Conservation (phyloP, 208 protist species). For the Leishmania guyanensis region DNA sequence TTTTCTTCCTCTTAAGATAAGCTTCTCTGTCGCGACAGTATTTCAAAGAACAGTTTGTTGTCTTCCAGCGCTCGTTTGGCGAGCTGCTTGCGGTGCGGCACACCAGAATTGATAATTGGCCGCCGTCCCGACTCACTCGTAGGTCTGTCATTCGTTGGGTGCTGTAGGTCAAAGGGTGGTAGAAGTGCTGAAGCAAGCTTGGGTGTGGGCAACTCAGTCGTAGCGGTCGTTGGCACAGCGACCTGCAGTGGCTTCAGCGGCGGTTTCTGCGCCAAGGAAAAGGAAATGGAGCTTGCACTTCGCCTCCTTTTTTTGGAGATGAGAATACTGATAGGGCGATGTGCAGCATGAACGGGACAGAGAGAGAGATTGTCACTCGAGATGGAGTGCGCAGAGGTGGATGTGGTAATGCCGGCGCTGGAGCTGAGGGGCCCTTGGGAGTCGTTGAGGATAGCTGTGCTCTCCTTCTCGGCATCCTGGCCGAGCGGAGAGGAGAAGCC, state of each 20-base stretch:
- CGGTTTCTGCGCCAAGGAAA: not conserved
- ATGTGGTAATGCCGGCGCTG: constrained; percentile 13
- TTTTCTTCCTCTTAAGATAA: not conserved
- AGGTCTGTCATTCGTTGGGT: not conserved
- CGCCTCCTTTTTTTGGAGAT: not conserved
- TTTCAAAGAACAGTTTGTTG: constrained; percentile 60
- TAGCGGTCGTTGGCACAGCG: not conserved
- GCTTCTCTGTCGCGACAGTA: constrained; percentile 8
- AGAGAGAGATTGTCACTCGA: constrained; percentile 14
- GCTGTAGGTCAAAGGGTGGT: not conserved
- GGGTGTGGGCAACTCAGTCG: not conserved
- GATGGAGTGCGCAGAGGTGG: not conserved
- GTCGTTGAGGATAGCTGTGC: not conserved
- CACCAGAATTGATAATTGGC: constrained; percentile 38
- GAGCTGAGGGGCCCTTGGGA: constrained; percentile 9
- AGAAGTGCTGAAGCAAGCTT: not conserved
- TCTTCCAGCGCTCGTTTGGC: constrained; percentile 77
- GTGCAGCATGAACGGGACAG: constrained; percentile 20
- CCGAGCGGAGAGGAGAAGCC: not conserved
- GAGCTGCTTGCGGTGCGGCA: constrained; percentile 61
- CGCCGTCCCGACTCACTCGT: not conserved
- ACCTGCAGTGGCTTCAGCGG: constrained; percentile 9
- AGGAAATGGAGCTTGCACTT: not conserved
- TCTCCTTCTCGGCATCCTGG: constrained; percentile 1
- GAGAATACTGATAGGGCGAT: constrained; percentile 27